Conservation (phyloP, 148 eudicot species). For the Selenicereus undatus region DNA sequence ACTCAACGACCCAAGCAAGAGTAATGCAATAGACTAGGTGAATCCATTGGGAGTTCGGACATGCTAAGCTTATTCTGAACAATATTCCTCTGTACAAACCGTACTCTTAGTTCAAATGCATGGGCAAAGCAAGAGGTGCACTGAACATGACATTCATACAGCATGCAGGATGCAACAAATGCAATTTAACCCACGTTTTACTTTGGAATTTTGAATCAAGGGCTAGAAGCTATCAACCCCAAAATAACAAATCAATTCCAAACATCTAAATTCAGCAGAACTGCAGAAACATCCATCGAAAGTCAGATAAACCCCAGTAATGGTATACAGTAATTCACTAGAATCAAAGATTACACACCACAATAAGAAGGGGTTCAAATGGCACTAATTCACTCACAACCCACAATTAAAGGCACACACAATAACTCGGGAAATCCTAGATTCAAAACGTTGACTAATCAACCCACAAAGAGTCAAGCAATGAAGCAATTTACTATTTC, state of each 20-base stretch:
- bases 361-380: background rate
- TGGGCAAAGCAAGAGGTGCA: background rate
- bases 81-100: background rate
- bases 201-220: background rate
- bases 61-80: background rate
- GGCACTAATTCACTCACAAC: slow-evolving; percentile 4
- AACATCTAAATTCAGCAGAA: slow-evolving; percentile 6
- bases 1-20: background rate
- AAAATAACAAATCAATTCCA: background rate
- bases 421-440: slow-evolving; percentile 1
- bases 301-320: background rate
- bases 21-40: background rate
- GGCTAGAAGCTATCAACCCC: background rate
- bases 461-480: slow-evolving; percentile 26
- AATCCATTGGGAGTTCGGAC: background rate
- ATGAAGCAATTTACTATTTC: background rate
- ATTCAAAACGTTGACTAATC: slow-evolving; percentile 13
- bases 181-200: background rate
- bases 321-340: background rate
- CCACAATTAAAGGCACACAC: slow-evolving; percentile 1
- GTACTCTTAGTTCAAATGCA: background rate
- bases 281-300: background rate
- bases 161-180: background rate
- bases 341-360: slow-evolving; percentile 9
- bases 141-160: background rate